Evolutionary conservation across 805 yeast species (phyloP), one percentile per base, ranked within the genome.

Genomic region (Lipomyces starkeyi): DNA sequence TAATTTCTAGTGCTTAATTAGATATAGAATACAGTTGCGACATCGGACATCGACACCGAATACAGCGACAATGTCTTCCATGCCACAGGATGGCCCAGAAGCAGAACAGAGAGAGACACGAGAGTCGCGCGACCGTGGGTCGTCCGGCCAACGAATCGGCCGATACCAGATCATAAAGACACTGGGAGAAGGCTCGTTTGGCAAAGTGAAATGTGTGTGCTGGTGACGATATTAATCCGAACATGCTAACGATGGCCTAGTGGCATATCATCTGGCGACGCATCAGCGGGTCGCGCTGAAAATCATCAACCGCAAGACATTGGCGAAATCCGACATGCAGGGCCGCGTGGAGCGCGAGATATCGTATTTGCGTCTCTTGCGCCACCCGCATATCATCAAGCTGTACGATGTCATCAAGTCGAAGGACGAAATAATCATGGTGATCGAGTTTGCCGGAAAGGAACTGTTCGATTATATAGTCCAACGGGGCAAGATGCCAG

Each of bases 321-420:
- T 93, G 77, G 97, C 97, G 59, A 94, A 94, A 77, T 87, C 93
- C 9, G 98, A 93, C 79, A 93, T 93, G 98, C 97, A 93, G 77
- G 98, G 98, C 34, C 84, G 98, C 71, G 88, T 94, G 35, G 98
- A 94, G 82, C 84, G 98, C 74, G 98, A 94, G 78, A 94, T 94
- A 63, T 89, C 96, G 13, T 94, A 94, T 77, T 82, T 94, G 72
- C 83, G 98, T 64, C 83, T 94, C 66, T 83, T 94, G 69, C 87
- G 97, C 78, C 98, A 94, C 79, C 98, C 97, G 2, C 98, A 94
- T 79, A 94, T 94, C 79, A 94, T 94, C 81, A 94, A 94, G 79
- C 83, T 94, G 61, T 93, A 93, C 80, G 98, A 94, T 78, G 98
- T 94, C 57, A 93, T 94, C 78, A 93, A 93, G 79, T 90, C 97